Evolutionary conservation across 495 filamentous ascomycete species (phyloP).

Genomic region (Penicillium cataractarum): DNA sequence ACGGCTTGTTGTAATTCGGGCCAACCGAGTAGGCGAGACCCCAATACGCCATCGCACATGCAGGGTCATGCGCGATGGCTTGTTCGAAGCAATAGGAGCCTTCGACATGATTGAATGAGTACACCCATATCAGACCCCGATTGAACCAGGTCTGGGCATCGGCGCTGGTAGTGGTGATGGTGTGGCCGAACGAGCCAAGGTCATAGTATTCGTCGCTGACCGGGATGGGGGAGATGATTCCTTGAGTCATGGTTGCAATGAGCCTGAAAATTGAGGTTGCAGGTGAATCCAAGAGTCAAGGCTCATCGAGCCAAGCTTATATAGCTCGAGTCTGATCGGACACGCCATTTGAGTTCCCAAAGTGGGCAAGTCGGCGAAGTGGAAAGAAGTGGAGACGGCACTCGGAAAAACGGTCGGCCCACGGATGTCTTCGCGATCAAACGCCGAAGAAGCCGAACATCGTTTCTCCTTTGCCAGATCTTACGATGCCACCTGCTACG

Average conservation of each 20-base stretch:
- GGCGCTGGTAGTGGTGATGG: slow-evolving; percentile 46
- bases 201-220: slow-evolving; percentile 50
- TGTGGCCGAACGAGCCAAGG: slow-evolving; percentile 54
- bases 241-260: not conserved
- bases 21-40: slow-evolving; percentile 64
- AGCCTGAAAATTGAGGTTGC: too few species aligned
- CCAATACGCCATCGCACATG: slow-evolving; percentile 67
- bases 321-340: too few species aligned
- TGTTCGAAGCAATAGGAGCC: slow-evolving; percentile 60
- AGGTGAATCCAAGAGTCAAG: too few species aligned
- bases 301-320: too few species aligned
- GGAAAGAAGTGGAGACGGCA: too few species aligned
- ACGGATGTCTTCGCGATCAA: too few species aligned
- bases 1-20: slow-evolving; percentile 73
- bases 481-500: too few species aligned
- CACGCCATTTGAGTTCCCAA: too few species aligned
- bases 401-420: too few species aligned
- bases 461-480: too few species aligned
- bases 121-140: slow-evolving; percentile 64
- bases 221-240: not conserved
- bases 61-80: slow-evolving; percentile 53
- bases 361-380: too few species aligned
- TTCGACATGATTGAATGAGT: slow-evolving; percentile 68
- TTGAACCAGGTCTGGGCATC: slow-evolving; percentile 62
- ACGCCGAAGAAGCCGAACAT: too few species aligned